Evolutionary conservation across 139 green algal species (phyloP).

Genomic region (Parachlorella kessleri): DNA sequence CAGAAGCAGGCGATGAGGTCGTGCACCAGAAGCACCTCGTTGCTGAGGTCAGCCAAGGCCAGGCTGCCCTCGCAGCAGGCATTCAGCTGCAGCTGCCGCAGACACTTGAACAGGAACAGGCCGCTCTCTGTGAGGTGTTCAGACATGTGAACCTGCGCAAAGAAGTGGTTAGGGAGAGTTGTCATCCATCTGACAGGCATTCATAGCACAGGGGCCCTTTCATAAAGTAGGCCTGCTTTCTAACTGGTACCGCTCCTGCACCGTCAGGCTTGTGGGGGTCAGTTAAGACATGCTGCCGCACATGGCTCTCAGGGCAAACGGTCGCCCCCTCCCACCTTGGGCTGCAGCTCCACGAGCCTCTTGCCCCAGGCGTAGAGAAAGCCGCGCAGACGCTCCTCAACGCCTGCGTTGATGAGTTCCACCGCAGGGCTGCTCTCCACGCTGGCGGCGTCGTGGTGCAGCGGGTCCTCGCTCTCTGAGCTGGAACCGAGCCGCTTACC

Average conservation of each 20-base stretch:
- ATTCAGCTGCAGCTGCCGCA: constrained; percentile 34
- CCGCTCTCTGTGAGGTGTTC: constrained; percentile 39
- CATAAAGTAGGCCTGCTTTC: not conserved
- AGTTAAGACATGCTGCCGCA: not conserved
- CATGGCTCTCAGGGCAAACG: not conserved
- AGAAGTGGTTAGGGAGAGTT: not conserved
- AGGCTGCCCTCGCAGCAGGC: constrained; percentile 6
- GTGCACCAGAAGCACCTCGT: constrained; percentile 29
- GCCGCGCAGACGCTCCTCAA: constrained; percentile 12
- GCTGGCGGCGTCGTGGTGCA: not conserved
- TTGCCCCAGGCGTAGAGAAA: constrained; percentile 15
- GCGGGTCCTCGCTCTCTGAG: not conserved
- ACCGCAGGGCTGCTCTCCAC: not conserved
- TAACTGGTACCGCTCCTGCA: not conserved
- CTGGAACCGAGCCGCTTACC: not conserved
- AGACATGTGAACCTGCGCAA: constrained; percentile 29
- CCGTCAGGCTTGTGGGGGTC: not conserved
- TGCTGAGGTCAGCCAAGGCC: constrained; percentile 5
- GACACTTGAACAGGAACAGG: constrained; percentile 38
- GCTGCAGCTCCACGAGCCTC: constrained; percentile 35
- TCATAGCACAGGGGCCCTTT: too few species aligned
- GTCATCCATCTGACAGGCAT: not conserved
- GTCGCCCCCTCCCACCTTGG: constrained; percentile 21
- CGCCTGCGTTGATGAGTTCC: not conserved
- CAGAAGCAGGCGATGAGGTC: constrained; percentile 46